Evolutionary conservation across 2,329 filamentous ascomycete genomes (phyloP).

Genomic region (Ascochyta rabiei): DNA sequence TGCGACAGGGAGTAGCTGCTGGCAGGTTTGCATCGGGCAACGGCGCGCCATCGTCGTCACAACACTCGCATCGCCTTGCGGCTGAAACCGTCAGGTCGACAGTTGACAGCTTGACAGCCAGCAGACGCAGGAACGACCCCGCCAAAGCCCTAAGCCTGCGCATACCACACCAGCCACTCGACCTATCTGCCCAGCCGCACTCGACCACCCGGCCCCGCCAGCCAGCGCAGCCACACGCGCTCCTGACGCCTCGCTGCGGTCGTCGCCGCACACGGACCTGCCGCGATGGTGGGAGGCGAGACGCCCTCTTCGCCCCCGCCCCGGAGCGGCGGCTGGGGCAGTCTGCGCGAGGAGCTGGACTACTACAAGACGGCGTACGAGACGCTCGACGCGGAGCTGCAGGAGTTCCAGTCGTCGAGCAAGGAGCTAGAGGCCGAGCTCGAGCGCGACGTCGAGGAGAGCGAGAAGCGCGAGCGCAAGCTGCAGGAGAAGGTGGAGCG

Average conservation of each 20-base stretch:
- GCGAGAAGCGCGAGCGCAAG: conserved; percentile 87
- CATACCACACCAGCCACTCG: neutral
- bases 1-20: conserved; percentile 13
- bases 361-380: conserved; percentile 99
- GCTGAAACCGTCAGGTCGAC: conserved; percentile 33
- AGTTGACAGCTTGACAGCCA: conserved; percentile 16
- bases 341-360: conserved; percentile 74
- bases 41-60: conserved; percentile 38
- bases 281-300: conserved; percentile 40
- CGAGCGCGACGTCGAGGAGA: conserved; percentile 93
- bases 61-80: conserved; percentile 24
- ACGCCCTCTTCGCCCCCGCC: conserved; percentile 43
- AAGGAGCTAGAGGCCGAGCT: conserved; percentile 92
- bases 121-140: conserved; percentile 28
- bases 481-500: conserved; percentile 87
- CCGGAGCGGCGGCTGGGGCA: conserved; percentile 38
- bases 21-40: conserved; percentile 24
- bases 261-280: conserved; percentile 22
- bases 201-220: conserved; percentile 24
- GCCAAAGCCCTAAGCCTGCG: conserved; percentile 1
- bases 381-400: conserved; percentile 85
- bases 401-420: conserved; percentile 92
- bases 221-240: conserved; percentile 23
- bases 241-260: conserved; percentile 30
- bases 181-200: neutral